Base-by-base conservation (phyloP, 1,284 basidiomycete genomes). In the Leccinum pachyderme region DNA sequence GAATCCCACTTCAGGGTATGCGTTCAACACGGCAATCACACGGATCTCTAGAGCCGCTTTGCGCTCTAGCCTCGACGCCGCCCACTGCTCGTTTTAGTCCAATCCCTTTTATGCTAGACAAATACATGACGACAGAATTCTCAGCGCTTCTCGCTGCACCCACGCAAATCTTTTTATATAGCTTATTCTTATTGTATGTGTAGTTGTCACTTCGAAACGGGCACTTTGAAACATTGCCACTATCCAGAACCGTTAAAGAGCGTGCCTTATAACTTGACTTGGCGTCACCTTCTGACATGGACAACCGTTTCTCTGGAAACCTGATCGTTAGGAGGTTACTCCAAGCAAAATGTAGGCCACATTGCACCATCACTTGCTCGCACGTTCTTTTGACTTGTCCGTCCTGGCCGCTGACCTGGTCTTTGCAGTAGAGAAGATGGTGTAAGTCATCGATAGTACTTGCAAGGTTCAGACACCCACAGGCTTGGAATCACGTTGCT, bases 391-490 rank as follows among this genome's bases (percentile, higher is more conserved):
- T 7, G 63, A 61, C 9, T 67, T 59, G 3, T 69, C 52, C 63
- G 64, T 62, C 31, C 71, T 65, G 41, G 66, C 29, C 52, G 28
- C 39, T n/a, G 18, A 7, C 24, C 29, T 43, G 8, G 44, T 55
- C n/a, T 46, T 45, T 4, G 39, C 51, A 18, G 8, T 75, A 49
- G 70, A 74, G 68, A 76, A 75, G 25, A 61, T 64, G 59, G 35
- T 12, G 37, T 41, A 41, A 41, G 18, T 41, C 37, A 8, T 12
- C 18, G 22, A 41, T 18, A 18, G 18, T 7, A 12, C 11, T 41
- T 41, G 18, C 22, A 18, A 12, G 37, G 18, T 39, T 49, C 63
- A 64, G 27, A 37, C 24, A 47, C 64, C 7, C 37, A 65, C 64
- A 62, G 65, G 71, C 61, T 69, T 70, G 22, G 56, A 49, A 15